A percentile compares a stretch with the other conserved stretches of the same genome.
Evolutionary conservation across 306 rosid genomes (phyloP).

Genomic region (Corylus americana): DNA sequence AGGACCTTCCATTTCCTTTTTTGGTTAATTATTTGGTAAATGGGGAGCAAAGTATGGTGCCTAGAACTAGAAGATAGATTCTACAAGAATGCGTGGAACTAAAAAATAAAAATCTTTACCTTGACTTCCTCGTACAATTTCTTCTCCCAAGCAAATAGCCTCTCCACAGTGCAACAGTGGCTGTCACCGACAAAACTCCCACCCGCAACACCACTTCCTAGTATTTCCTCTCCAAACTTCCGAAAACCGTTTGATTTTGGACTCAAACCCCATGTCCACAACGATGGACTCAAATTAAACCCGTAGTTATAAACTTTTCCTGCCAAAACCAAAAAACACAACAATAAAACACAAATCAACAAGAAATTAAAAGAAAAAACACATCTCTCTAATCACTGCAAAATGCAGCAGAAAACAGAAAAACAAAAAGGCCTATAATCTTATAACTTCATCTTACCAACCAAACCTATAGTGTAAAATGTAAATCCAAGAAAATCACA

Average conservation of each 20-base stretch:
- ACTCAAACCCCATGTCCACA: conserved; percentile 75
- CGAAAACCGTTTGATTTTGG: conserved; percentile 59
- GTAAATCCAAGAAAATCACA: background rate
- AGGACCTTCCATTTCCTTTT: conserved; percentile 12
- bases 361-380: background rate
- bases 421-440: background rate
- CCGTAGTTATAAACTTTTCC: conserved; percentile 73
- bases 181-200: conserved; percentile 43
- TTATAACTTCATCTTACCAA: background rate
- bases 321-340: conserved; percentile 26
- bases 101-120: conserved; percentile 44
- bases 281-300: conserved; percentile 63
- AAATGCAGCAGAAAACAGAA: background rate
- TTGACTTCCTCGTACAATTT: conserved; percentile 82
- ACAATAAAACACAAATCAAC: background rate
- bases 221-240: conserved; percentile 44
- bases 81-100: conserved; percentile 2
- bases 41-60: conserved; percentile 1
- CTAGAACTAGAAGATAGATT: conserved; percentile 12
- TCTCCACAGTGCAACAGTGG: conserved; percentile 86
- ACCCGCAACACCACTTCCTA: conserved; percentile 33
- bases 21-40: conserved; percentile 9
- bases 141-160: conserved; percentile 96
- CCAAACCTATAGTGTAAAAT: background rate
- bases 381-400: background rate